Base-by-base conservation (phyloP, 116 monocot genomes). In the Phalaenopsis hybrid region DNA sequence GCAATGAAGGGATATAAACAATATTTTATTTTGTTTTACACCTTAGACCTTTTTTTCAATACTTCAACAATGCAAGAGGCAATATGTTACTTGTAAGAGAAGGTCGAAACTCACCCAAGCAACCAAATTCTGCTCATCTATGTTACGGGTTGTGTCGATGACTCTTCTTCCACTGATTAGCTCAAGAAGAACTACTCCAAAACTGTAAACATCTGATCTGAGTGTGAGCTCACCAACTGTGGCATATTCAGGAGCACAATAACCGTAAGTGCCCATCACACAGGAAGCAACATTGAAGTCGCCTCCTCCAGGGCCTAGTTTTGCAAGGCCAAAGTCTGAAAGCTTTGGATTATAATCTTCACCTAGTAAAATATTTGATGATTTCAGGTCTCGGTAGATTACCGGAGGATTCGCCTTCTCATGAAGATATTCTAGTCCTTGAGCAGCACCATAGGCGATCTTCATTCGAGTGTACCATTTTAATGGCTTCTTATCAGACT, bases 381-480 rank as follows among this genome's bases (percentile, higher is more conserved):
- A 91, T 75, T 87, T 90, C 45, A 90, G 81, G 77, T 93, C 91
- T 1, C 93, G 78, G 76, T 93, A 89, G 79, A 93, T 93, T 9
- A 93, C 89, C 16, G 87, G 89, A 20, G 93, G 93, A 46, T 87
- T 87, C 37, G 90, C 90, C 77, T 90, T 89, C 45, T 92, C 92
- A 50, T 93, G 93, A 8, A 90, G 82, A 73, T 87, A 90, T 63
- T 90, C 93, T 51, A 93, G 79, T 11, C 93, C 93, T 82, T 86
- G 82, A 13, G 93, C 93, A 11, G 87, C 86, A 63, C 90, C 91
- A 31, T 81, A 82, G 1, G 93, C 93, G 73, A 91, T 89, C 67
- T 83, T 93, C 91, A 93, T 93, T 21, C 93, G 50, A 12, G 84
- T 77, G 51, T 86, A 79, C 93, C 93, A 93, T 49, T 86, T 78